Conservation (phyloP, 2,329 filamentous ascomycete species). For the Colletotrichum aenigma region DNA sequence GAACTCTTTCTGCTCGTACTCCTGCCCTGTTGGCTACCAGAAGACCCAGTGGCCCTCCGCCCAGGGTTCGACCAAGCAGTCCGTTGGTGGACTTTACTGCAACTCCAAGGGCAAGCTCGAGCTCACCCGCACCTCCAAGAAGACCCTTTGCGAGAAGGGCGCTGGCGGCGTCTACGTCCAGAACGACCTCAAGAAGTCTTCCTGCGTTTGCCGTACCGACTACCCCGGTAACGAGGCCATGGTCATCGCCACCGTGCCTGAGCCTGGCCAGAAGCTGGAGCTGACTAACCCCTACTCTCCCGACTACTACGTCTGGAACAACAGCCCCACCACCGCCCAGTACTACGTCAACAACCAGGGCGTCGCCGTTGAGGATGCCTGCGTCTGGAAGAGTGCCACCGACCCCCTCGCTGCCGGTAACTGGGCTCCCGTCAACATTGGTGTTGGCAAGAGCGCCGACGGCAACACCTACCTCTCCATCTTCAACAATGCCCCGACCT, state of each 20-base stretch:
- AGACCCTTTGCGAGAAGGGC: constrained; percentile 77
- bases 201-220: constrained; percentile 89
- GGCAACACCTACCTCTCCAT: constrained; percentile 81
- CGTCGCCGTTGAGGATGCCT: constrained; percentile 68
- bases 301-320: constrained; percentile 80
- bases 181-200: constrained; percentile 72
- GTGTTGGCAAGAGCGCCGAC: constrained; percentile 70
- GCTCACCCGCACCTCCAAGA: constrained; percentile 71
- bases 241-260: constrained; percentile 75
- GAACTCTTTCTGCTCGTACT: constrained; percentile 85
- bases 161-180: constrained; percentile 72
- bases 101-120: constrained; percentile 73
- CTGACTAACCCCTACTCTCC: constrained; percentile 78
- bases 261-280: constrained; percentile 60
- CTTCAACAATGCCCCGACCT: constrained; percentile 84
- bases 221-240: constrained; percentile 93
- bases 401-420: constrained; percentile 70
- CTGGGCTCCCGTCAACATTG: constrained; percentile 86
- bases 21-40: constrained; percentile 88
- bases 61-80: constrained; percentile 83
- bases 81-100: constrained; percentile 87
- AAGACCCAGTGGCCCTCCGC: constrained; percentile 86
- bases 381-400: constrained; percentile 69
- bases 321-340: constrained; percentile 81
- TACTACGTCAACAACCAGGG: constrained; percentile 95